These are phyloP conservation scores for Cryoendolithus antarcticus DNA, from an alignment of 2,329 filamentous ascomycete species.

Conservation along the genomic window DNA sequence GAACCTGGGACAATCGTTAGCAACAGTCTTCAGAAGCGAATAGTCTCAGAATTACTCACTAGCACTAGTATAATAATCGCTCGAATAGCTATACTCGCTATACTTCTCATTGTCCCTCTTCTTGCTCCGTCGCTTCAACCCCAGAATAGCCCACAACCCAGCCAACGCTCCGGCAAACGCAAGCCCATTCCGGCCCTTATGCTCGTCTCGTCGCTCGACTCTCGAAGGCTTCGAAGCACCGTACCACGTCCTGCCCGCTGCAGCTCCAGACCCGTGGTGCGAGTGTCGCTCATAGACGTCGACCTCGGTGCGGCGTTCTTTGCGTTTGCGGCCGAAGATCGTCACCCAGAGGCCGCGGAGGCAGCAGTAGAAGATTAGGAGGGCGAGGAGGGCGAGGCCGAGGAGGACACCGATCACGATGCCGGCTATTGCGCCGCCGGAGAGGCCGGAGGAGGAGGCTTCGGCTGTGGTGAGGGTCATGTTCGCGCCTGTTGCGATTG, in stretches of 20 bases:
- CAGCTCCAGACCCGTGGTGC: slow-evolving; percentile 38
- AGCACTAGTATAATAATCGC: slow-evolving; percentile 30
- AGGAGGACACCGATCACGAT: slow-evolving; percentile 65
- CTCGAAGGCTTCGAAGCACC: slow-evolving; percentile 24
- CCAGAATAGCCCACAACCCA: slow-evolving; percentile 31
- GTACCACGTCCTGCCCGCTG: slow-evolving; percentile 36
- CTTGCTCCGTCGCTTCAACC: slow-evolving; percentile 32
- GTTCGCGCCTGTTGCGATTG: slow-evolving; percentile 42
- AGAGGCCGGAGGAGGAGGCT: slow-evolving; percentile 35
- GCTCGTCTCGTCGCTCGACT: slow-evolving; percentile 23
- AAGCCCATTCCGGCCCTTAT: slow-evolving; percentile 19
- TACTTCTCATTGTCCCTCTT: slow-evolving; percentile 29
- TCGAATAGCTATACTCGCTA: slow-evolving; percentile 27
- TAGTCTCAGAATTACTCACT: slow-evolving; percentile 29
- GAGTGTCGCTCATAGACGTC: slow-evolving; percentile 50
- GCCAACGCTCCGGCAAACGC: slow-evolving; percentile 32
- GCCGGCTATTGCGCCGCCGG: slow-evolving; percentile 63
- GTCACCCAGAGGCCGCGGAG: slow-evolving; percentile 43
- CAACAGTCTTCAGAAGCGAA: no score
- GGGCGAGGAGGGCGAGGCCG: slow-evolving; percentile 53
- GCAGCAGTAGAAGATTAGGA: slow-evolving; percentile 64
- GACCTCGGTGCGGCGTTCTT: slow-evolving; percentile 43
- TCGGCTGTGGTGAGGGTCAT: slow-evolving; percentile 21
- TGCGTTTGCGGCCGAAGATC: slow-evolving; percentile 42
- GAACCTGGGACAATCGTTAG: slow-evolving; percentile 21